These are phyloP conservation scores for Stemphylium beticola DNA, from an alignment of 2,329 filamentous ascomycete species.

Conservation along the genomic window DNA sequence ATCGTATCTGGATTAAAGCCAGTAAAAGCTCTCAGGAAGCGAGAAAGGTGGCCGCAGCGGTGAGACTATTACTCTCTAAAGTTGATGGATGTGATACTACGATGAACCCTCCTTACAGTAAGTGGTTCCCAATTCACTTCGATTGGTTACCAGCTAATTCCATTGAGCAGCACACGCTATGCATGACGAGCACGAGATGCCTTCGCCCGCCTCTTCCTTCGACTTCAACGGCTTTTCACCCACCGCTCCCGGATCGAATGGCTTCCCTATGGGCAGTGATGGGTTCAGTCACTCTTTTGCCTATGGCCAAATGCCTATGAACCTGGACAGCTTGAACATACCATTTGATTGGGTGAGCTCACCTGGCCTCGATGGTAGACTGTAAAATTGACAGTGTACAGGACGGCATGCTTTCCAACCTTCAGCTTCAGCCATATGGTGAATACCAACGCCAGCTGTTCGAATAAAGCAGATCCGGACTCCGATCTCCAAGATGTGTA, in stretches of 20 bases:
- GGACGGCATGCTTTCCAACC: slow-evolving; percentile 19
- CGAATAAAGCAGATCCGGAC: not conserved
- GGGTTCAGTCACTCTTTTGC: slow-evolving; percentile 22
- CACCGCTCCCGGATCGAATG: not conserved
- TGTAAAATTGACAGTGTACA: not conserved
- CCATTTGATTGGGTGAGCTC: slow-evolving; percentile 35
- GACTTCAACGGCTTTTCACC: slow-evolving; percentile 20
- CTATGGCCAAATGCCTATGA: slow-evolving; percentile 28
- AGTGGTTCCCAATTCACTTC: not conserved
- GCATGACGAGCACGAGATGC: slow-evolving; percentile 2
- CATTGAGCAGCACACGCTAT: slow-evolving; percentile 1
- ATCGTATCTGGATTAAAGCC: slow-evolving; percentile 33
- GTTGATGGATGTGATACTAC: slow-evolving; percentile 7
- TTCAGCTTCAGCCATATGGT: slow-evolving; percentile 14
- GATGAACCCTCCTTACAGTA: slow-evolving; percentile 10
- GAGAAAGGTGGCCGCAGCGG: slow-evolving; percentile 35
- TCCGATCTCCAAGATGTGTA: not conserved
- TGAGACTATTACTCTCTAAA: slow-evolving; percentile 37
- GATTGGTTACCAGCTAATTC: not conserved
- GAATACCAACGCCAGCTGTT: not conserved
- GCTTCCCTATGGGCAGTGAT: slow-evolving; percentile 10
- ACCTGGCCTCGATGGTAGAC: not conserved
- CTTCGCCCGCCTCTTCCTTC: slow-evolving; percentile 22
- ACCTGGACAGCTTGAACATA: slow-evolving; percentile 24
- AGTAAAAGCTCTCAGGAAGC: slow-evolving; percentile 41